Evolutionary conservation across 495 filamentous ascomycete genomes (phyloP).

Genomic region (Jackrogersella multiformis): DNA sequence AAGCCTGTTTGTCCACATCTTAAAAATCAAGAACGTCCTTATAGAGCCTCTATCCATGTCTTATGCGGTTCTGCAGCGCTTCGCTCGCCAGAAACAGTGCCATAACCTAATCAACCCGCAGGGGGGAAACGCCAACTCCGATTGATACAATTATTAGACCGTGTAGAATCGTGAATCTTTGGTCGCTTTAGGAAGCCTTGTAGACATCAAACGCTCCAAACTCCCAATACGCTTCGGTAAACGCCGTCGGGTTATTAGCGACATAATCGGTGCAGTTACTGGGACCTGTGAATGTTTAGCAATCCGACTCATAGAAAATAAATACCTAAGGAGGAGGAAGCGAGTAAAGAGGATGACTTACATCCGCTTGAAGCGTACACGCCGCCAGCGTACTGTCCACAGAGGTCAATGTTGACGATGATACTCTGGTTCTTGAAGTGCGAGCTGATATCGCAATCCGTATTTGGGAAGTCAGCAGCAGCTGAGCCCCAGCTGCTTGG

Average conservation of each 20-base stretch:
- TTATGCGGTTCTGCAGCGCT: neutral
- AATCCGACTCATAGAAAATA: conserved; percentile 19
- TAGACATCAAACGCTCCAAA: conserved; percentile 74
- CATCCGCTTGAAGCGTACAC: conserved; percentile 55
- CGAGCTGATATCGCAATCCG: conserved; percentile 65
- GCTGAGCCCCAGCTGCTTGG: conserved; percentile 69
- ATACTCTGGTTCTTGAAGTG: conserved; percentile 73
- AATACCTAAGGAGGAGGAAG: neutral
- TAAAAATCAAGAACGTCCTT: conserved; percentile 5
- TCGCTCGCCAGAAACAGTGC: neutral
- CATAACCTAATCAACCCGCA: neutral
- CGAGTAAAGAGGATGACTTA: conserved; percentile 48
- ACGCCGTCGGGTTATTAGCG: conserved; percentile 67
- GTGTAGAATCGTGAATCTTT: neutral
- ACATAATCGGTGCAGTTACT: conserved; percentile 69
- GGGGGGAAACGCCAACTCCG: conserved; percentile 31
- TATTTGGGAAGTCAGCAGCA: conserved; percentile 65
- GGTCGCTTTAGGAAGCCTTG: conserved; percentile 41
- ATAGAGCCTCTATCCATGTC: conserved; percentile 6
- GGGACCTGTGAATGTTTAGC: conserved; percentile 49
- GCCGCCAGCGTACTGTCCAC: conserved; percentile 69
- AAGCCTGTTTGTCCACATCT: neutral
- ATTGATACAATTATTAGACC: conserved; percentile 19
- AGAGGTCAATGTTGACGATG: conserved; percentile 74
- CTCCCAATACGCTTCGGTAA: conserved; percentile 71